phyloP scores from a whole-genome alignment of 2,329 filamentous ascomycete species.

The Thelonectria discophora region DNA sequence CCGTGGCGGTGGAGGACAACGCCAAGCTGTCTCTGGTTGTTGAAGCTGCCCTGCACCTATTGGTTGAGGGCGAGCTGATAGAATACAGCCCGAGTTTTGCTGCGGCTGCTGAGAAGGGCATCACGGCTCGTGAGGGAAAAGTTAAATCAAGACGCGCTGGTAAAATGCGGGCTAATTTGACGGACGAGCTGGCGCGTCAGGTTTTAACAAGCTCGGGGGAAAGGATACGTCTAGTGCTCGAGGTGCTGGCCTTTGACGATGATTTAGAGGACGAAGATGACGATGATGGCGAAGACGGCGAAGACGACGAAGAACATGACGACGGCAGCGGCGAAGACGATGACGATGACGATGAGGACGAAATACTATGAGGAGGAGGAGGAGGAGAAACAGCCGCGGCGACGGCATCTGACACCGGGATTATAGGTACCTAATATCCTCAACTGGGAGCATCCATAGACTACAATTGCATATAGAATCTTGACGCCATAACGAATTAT shows the following conservation, averaged over 20 bases:
- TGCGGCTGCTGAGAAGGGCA: conserved; percentile 55
- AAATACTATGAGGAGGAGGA: no score
- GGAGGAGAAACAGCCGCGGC: neutral
- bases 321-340: no score
- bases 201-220: conserved; percentile 56
- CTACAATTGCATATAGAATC: conserved; percentile 34
- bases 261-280: neutral
- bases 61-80: conserved; percentile 51
- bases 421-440: conserved; percentile 11
- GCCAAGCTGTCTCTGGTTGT: conserved; percentile 75
- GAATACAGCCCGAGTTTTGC: conserved; percentile 49
- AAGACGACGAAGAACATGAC: conserved; percentile 30
- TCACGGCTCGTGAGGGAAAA: conserved; percentile 59
- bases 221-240: conserved; percentile 53
- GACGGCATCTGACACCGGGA: conserved; percentile 25
- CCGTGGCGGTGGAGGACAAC: conserved; percentile 70
- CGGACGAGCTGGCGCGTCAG: conserved; percentile 54
- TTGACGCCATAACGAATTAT: conserved; percentile 30
- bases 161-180: conserved; percentile 44
- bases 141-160: conserved; percentile 52
- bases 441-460: conserved; percentile 15
- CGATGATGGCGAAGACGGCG: no score
- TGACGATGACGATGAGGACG: no score
- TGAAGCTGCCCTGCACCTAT: conserved; percentile 69
- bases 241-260: conserved; percentile 42